Base-by-base conservation (phyloP, 139 green algal species). In the Chlorokybus atmophyticus region DNA sequence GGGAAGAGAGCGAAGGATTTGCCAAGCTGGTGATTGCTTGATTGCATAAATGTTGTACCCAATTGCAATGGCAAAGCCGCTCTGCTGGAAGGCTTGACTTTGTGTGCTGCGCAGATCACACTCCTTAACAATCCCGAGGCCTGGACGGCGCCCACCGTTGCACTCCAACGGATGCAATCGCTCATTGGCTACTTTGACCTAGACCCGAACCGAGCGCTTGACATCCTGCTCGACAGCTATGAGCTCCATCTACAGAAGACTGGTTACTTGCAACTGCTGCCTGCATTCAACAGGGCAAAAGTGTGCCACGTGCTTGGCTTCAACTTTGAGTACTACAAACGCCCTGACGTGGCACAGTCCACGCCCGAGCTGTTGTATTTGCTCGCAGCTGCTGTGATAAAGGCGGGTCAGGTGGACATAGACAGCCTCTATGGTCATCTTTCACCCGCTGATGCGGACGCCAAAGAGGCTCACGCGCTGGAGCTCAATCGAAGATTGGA, bases 161-260 rank as follows among this genome's bases (percentile, higher is more conserved):
- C 35, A 14, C 32, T 23, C 14, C 52, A 50, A 6, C 70, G 84
- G 54, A 57, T 84, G 62, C 76, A 82, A 47, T 70, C 75, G 0
- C 68, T 94, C 7, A 87, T 94, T 51, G 87, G 87, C 29, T 83
- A 76, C 62, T 95, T 94, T 68, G 74, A 85, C 51, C 62, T 95
- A 48, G 87, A 95, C 71, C 87, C 87, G 21, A 94, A 94, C 74
- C 66, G 85, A 17, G 78, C 82, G 35, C 66, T 83, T 39, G 85
- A 86, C 66, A 50, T 94, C 24, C 64, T 66, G 29, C 49, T 68
- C 14, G 60, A 68, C 19, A 59, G 39, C 26, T 68, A 50, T 31
- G 60, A 68, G 50, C 29, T 68, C 17, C 51, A 68, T 2, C 51
- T 49, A 19, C 25, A 24, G 23, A 55, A 54, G n/a, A 10, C 23